A percentile compares a stretch with the other conserved stretches of the same genome.
Conservation (phyloP, 441 rosid genomes). For the Gossypium gossypioides region DNA sequence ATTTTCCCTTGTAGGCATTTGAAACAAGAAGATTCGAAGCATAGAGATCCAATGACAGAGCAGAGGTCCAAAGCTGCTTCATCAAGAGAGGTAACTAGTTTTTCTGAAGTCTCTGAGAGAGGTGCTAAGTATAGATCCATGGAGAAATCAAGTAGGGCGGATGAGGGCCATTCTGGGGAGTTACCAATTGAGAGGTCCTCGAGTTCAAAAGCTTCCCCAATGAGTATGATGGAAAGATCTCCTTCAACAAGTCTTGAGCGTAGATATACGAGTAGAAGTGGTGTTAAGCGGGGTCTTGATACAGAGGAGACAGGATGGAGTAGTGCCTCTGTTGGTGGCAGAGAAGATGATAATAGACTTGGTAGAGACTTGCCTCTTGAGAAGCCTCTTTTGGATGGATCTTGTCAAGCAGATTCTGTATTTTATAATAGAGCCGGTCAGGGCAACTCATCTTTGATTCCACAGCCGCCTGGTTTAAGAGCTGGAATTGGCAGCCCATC, state of each 20-base stretch:
- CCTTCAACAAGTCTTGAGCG: slow-evolving; percentile 72
- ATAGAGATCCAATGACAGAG: slow-evolving; percentile 37
- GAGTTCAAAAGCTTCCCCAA: slow-evolving; percentile 68
- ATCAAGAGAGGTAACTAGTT: slow-evolving; percentile 42
- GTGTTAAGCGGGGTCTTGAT: slow-evolving; percentile 60
- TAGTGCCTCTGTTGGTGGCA: slow-evolving; percentile 29
- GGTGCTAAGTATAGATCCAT: slow-evolving; percentile 47
- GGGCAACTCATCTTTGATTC: slow-evolving; percentile 43
- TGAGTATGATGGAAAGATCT: slow-evolving; percentile 63
- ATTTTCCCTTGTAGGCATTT: slow-evolving; percentile 40
- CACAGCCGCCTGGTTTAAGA: slow-evolving; percentile 56
- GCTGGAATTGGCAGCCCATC: slow-evolving; percentile 59
- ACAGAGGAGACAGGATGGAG: slow-evolving; percentile 64
- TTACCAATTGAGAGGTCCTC: slow-evolving; percentile 57
- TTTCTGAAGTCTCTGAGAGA: slow-evolving; percentile 57
- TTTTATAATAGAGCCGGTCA: slow-evolving; percentile 48
- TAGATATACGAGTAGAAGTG: slow-evolving; percentile 47
- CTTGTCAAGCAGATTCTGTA: slow-evolving; percentile 48
- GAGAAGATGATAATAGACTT: slow-evolving; percentile 44
- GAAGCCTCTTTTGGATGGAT: slow-evolving; percentile 51
- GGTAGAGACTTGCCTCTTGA: slow-evolving; percentile 38
- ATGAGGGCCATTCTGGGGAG: slow-evolving; percentile 62
- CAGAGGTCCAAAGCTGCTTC: slow-evolving; percentile 49
- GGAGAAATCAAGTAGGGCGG: slow-evolving; percentile 51
- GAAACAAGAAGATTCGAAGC: slow-evolving; percentile 43